Conservation (phyloP, 192 early-diverging fungal species). For the Coemansia asiatica region DNA sequence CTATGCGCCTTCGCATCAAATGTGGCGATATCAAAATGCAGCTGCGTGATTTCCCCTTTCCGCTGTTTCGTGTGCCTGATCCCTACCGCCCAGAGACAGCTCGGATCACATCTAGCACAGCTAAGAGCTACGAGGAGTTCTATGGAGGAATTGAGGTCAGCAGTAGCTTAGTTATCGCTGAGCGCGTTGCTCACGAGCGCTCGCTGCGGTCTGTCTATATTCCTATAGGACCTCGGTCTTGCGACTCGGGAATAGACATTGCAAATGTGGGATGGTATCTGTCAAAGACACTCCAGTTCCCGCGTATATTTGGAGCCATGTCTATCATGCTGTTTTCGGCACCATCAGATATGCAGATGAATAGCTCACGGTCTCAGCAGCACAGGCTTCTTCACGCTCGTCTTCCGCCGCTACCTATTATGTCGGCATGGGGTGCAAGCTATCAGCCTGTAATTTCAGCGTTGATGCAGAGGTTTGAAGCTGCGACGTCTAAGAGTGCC, state of each 20-base stretch:
- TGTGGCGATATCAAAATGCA: slow-evolving; percentile 51
- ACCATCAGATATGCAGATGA: slow-evolving; percentile 8
- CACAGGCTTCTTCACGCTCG: slow-evolving; percentile 8
- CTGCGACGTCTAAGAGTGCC: slow-evolving; percentile 47
- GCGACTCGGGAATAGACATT: slow-evolving; percentile 25
- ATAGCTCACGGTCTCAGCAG: slow-evolving; percentile 14
- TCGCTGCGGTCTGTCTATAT: slow-evolving; percentile 48
- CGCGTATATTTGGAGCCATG: slow-evolving; percentile 43
- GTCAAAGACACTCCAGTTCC: slow-evolving; percentile 52
- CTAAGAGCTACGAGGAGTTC: slow-evolving; percentile 40
- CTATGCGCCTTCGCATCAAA: slow-evolving; percentile 48
- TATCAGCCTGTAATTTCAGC: slow-evolving; percentile 56
- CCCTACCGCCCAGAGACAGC: slow-evolving; percentile 32
- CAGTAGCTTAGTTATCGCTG: slow-evolving; percentile 45
- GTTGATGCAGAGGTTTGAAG: slow-evolving; percentile 56
- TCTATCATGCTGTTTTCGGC: slow-evolving; percentile 50
- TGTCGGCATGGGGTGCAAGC: slow-evolving; percentile 55
- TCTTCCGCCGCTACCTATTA: slow-evolving; percentile 43
- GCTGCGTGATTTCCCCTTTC: slow-evolving; percentile 57
- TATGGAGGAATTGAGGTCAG: slow-evolving; percentile 47
- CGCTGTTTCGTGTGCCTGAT: slow-evolving; percentile 54
- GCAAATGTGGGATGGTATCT: slow-evolving; percentile 45
- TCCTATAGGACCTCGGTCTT: slow-evolving; percentile 40
- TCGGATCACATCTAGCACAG: background rate
- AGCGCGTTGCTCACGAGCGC: slow-evolving; percentile 38